Percentiles rank a stretch among this genome's conserved stretches.
Conservation (phyloP, 2,329 filamentous ascomycete genomes). For the Myotisia sp. region DNA sequence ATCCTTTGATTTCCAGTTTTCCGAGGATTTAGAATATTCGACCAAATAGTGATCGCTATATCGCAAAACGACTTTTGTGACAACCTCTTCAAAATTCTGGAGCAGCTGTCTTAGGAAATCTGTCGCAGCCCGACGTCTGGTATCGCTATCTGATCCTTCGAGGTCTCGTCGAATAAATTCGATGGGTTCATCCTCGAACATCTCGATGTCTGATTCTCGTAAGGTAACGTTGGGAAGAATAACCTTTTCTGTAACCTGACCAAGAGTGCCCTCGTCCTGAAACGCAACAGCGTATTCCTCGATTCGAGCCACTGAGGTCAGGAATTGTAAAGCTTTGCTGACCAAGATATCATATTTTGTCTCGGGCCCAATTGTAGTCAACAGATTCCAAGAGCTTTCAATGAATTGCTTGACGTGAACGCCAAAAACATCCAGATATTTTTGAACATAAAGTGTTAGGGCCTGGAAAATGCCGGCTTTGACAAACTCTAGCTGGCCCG, state of each 20-base stretch:
- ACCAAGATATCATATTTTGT: constrained; percentile 90
- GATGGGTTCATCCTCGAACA: constrained; percentile 97
- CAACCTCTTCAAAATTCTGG: constrained; percentile 70
- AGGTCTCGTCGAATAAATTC: constrained; percentile 93
- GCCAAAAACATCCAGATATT: constrained; percentile 90
- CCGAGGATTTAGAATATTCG: constrained; percentile 52
- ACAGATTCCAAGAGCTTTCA: constrained; percentile 74
- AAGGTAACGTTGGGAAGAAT: constrained; percentile 85
- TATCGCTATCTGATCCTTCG: constrained; percentile 92
- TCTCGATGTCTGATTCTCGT: constrained; percentile 82
- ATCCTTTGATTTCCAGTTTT: constrained; percentile 94
- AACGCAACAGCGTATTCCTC: constrained; percentile 68
- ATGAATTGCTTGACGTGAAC: constrained; percentile 70
- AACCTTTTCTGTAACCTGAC: constrained; percentile 88
- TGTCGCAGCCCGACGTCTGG: constrained; percentile 76
- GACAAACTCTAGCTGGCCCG: constrained; percentile 68
- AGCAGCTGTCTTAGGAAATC: constrained; percentile 85
- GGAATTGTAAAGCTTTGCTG: constrained; percentile 84
- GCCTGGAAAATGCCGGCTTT: constrained; percentile 90
- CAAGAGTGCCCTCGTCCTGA: constrained; percentile 64
- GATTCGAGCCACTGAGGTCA: constrained; percentile 75
- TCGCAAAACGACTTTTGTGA: constrained; percentile 72
- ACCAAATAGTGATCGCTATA: constrained; percentile 77
- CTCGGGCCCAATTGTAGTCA: constrained; percentile 73
- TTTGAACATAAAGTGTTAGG: constrained; percentile 78